These are phyloP conservation scores for Hydrangea macrophylla DNA, from an alignment of 148 eudicot genomes.

Conservation along the genomic window DNA sequence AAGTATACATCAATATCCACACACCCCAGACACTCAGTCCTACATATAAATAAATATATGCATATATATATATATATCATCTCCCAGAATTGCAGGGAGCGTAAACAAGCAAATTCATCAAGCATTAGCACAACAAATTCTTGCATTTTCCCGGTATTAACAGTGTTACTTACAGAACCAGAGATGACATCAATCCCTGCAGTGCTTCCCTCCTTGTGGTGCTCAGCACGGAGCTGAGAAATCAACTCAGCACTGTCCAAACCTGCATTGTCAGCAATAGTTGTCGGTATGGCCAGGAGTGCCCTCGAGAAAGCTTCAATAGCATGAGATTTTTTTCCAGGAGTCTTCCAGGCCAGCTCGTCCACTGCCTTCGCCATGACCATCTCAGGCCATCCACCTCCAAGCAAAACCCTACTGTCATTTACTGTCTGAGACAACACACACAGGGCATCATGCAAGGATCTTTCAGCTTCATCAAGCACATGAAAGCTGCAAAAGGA, in stretches of 20 bases:
- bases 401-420: constrained; percentile 88
- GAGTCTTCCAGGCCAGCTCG: constrained; percentile 88
- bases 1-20: no score
- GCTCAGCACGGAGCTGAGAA: constrained; percentile 94
- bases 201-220: constrained; percentile 72
- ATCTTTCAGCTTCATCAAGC: constrained; percentile 97
- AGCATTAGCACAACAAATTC: not conserved
- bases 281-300: constrained; percentile 86
- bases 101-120: not conserved
- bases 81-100: not conserved
- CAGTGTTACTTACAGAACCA: constrained; percentile 63
- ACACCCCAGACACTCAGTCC: no score
- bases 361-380: constrained; percentile 97
- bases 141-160: not conserved
- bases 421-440: constrained; percentile 93
- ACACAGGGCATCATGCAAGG: constrained; percentile 93
- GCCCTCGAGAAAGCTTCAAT: constrained; percentile 96
- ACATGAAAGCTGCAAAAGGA: constrained; percentile 70
- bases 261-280: constrained; percentile 96
- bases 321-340: constrained; percentile 95
- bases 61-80: not conserved
- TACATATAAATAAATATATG: no score
- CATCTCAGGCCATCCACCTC: constrained; percentile 99
- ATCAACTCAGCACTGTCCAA: constrained; percentile 94
- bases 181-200: constrained; percentile 92